Evolutionary conservation across 306 rosid species (phyloP), one percentile per base, ranked within the genome.

Genomic region (Prunus mira): DNA sequence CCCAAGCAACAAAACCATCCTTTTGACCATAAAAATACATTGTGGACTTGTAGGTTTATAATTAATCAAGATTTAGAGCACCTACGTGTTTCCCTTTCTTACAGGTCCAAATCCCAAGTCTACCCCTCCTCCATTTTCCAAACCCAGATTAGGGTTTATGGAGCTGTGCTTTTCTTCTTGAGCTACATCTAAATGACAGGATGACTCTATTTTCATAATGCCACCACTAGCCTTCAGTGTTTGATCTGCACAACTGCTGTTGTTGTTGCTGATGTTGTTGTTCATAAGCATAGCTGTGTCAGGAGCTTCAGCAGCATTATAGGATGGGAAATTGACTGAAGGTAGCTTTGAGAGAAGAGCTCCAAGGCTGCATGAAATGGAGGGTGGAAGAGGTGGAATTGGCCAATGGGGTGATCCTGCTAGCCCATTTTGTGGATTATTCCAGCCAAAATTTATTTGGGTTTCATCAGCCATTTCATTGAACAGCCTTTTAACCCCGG

Each of bases 381-480:
- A 76, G 30, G 94, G 93, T 49, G 83, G 69, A 13, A 88, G 74
- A 78, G 89, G 84, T 57, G 88, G 87, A 72, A 79, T 60, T 67
- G 86, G 68, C 89, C 91, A 83, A 75, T 80, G 18, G 34, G 87
- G 79, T 71, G 88, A 60, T 55, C 80, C 88, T 78, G 76, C 49
- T 18, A 76, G 58, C 77, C 80, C 78, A 69, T 80, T 81, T 11
- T 81, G 91, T 63, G 88, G 86, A 7, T 76, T 73, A 76, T 88
- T 89, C 87, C 91, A 84, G 5, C 96, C 92, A 73, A 85, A 74
- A 87, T 91, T 86, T 67, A 84, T 78, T 4, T 90, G 87, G 51
- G 85, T 79, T 25, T 74, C 84, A 56, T 82, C 82, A 4, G 86
- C 65, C 43, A 69, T 79, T 56, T 88, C 89, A 5, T 82, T 88